Percentiles rank a stretch among this genome's conserved stretches.
Conservation (phyloP, 306 rosid species). For the Prunus mira region DNA sequence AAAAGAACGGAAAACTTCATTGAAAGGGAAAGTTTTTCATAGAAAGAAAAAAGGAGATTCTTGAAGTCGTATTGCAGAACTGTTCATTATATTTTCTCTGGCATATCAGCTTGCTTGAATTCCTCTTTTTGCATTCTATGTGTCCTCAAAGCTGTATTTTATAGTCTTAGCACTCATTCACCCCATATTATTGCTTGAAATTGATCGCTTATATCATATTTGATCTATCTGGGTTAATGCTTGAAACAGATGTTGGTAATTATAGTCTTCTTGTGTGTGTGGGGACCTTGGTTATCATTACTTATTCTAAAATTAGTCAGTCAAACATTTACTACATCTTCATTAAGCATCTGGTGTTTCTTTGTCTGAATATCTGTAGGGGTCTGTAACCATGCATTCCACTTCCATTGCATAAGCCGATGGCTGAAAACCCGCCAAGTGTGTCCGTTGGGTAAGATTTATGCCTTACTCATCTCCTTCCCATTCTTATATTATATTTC, state of each 20-base stretch:
- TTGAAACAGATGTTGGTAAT: background rate
- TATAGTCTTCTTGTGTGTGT: background rate
- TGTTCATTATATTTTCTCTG: background rate
- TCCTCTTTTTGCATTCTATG: no score
- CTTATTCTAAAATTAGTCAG: background rate
- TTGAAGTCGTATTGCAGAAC: background rate
- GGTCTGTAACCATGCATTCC: conserved; percentile 87
- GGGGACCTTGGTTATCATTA: background rate
- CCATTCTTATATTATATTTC: background rate
- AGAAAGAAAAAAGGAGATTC: background rate
- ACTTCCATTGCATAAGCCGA: conserved; percentile 95
- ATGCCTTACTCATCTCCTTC: background rate
- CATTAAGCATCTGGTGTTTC: background rate
- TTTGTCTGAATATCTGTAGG: conserved; percentile 29
- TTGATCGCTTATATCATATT: background rate
- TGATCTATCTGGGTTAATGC: background rate
- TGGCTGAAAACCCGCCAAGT: conserved; percentile 99
- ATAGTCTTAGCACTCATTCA: background rate
- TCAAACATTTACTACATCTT: background rate
- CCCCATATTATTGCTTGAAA: background rate
- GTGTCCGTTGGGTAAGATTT: conserved; percentile 80
- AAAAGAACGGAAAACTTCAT: background rate
- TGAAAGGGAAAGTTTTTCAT: background rate
- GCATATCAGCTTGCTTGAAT: background rate
- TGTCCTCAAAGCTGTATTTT: background rate